These are phyloP conservation scores for Rhizopogon vulgaris DNA, from an alignment of 768 basidiomycete genomes.

Conservation along the genomic window DNA sequence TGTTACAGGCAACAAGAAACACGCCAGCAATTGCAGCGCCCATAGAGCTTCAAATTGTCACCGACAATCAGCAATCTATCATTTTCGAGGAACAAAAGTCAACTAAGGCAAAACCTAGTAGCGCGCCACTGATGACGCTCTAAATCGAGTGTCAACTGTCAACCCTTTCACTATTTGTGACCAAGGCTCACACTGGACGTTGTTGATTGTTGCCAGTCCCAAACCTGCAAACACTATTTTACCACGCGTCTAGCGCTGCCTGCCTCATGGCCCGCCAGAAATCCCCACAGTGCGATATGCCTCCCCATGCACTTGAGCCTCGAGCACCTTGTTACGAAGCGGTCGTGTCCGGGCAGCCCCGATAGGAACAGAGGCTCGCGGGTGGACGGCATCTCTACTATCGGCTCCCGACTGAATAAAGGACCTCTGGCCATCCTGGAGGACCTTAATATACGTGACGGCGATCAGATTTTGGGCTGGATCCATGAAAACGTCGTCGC, in stretches of 20 bases:
- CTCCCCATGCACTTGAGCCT: neutral
- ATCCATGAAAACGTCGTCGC: neutral
- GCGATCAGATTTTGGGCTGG: neutral
- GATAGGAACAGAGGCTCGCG: neutral
- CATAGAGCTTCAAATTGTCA: neutral
- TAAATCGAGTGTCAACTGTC: neutral
- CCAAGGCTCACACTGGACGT: neutral
- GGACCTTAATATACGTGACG: neutral
- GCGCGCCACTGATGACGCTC: neutral
- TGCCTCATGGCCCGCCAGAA: neutral
- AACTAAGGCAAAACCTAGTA: neutral
- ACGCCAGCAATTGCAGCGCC: neutral
- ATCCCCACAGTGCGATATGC: neutral
- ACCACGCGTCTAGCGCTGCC: neutral
- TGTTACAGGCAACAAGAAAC: neutral
- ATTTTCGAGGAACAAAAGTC: conserved; percentile 3
- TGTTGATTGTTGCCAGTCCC: conserved; percentile 2
- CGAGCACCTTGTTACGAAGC: neutral
- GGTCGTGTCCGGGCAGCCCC: neutral
- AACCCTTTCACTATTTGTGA: neutral
- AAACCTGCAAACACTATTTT: conserved; percentile 1
- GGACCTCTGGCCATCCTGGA: neutral
- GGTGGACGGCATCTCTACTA: neutral
- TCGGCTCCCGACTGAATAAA: neutral
- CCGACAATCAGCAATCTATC: neutral